Evolutionary conservation across 2,329 filamentous ascomycete species (phyloP), one percentile per base, ranked within the genome.

Genomic region (Alternaria atra): DNA sequence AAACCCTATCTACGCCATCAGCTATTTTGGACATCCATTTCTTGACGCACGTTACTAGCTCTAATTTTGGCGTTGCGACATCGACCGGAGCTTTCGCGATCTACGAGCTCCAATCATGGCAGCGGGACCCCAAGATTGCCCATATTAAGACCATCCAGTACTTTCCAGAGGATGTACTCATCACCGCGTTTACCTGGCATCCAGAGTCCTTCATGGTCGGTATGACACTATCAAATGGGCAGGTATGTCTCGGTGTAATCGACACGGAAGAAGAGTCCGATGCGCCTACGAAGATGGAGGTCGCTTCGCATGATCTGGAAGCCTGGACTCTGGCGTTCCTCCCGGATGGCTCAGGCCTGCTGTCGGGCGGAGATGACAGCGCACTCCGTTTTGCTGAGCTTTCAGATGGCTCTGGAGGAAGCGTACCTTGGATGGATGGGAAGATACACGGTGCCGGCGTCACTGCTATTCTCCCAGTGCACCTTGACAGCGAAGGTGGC

Each of bases 1-100:
- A 92, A 72, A 89, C 85, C 1, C 65, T 89, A 5, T 72, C 81
- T 5, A 88, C 91, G 23, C 85, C 88, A 4, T 92, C 89, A 53
- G 94, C 92, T 6, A 85, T 97, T 29, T 85, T 97, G 54, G 94
- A 97, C 75, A 82, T 97, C 30, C 92, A 94, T 69, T 98, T 97
- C 77, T 87, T 90, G 61, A 59, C 59, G 13, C 62, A 66, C 15
- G 64, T 70, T 4, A 87, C 86, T 1, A 73, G 52, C 78, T 51
- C 83, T 30, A 80, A 91, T 4, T 84, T 97, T 54, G 93, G 89
- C 9, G 88, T 90, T 3, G 92, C 92, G 8, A 92, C 91, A 1
- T 97, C 93, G 63, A 92, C 90, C 0, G 92, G 90, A 0, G 84
- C 85, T 0, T 80, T 96, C 12, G 85, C 85, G 1, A 82, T 94